These are phyloP conservation scores for Luffa acutangula DNA, from an alignment of 306 rosid species.

Conservation along the genomic window DNA sequence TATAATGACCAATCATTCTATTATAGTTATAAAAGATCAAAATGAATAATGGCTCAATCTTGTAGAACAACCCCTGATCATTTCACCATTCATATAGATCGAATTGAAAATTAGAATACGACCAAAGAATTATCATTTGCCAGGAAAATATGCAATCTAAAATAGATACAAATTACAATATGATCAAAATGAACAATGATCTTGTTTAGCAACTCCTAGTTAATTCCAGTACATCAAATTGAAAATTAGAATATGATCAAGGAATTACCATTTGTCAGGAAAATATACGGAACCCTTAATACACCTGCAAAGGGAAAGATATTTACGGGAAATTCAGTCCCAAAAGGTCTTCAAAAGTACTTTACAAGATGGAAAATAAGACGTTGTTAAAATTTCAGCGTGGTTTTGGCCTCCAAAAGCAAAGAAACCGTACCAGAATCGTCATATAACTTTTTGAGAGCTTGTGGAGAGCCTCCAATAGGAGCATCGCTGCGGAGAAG, in stretches of 20 bases:
- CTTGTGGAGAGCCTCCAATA: slow-evolving; percentile 69
- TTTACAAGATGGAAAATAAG: not conserved
- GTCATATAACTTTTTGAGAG: slow-evolving; percentile 46
- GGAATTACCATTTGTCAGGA: slow-evolving; percentile 67
- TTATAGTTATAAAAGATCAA: not conserved
- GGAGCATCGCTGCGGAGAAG: slow-evolving; percentile 58
- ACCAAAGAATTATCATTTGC: slow-evolving; percentile 44
- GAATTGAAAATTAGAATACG: not conserved
- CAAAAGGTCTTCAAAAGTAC: not conserved
- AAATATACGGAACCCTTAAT: slow-evolving; percentile 52
- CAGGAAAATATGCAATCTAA: slow-evolving; percentile 42
- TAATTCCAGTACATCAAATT: not conserved
- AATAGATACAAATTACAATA: not conserved
- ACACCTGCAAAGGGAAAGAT: slow-evolving; percentile 35
- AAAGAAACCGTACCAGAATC: slow-evolving; percentile 29
- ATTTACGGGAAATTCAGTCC: not conserved
- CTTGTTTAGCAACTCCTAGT: not conserved
- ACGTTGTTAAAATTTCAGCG: not conserved
- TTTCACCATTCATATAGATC: not conserved
- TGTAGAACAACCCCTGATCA: not conserved
- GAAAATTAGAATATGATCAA: not conserved
- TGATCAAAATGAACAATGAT: not conserved
- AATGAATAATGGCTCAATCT: not conserved
- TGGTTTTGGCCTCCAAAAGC: not conserved
- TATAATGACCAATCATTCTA: not conserved